phyloP scores from a whole-genome alignment of 306 rosid genomes.

The Oemleria cerasiformis region DNA sequence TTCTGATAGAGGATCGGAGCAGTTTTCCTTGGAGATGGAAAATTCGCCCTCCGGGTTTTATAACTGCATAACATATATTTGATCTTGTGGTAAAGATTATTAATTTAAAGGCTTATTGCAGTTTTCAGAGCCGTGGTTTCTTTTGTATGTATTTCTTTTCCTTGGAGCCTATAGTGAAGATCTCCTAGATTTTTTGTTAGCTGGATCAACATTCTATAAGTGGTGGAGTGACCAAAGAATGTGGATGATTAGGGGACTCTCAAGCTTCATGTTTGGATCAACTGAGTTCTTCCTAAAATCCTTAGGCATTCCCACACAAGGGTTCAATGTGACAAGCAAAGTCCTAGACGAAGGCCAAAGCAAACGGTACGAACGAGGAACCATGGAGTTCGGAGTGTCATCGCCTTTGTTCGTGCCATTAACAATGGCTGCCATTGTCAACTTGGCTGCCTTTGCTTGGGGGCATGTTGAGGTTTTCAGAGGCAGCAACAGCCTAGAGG shows the following conservation, averaged over 20 bases:
- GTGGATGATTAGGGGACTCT: conserved; percentile 39
- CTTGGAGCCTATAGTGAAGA: conserved; percentile 39
- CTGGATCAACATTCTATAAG: conserved; percentile 21
- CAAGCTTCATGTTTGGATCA: conserved; percentile 29
- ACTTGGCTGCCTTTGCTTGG: conserved; percentile 20
- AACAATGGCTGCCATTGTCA: conserved; percentile 29
- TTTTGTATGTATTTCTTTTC: conserved; percentile 32
- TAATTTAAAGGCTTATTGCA: conserved; percentile 1
- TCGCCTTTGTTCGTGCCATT: conserved; percentile 41
- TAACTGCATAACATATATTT: too few species aligned
- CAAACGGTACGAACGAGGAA: conserved; percentile 36
- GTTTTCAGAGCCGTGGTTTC: conserved; percentile 34
- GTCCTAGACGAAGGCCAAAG: conserved; percentile 33
- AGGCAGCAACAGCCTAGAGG: conserved; percentile 11
- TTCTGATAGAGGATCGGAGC: too few species aligned
- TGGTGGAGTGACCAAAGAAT: conserved; percentile 57
- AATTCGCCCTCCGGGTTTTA: too few species aligned
- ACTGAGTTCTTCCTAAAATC: conserved; percentile 25
- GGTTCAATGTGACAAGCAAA: conserved; percentile 47
- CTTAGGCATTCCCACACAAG: conserved; percentile 19
- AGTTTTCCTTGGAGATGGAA: too few species aligned
- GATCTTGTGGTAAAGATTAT: too few species aligned
- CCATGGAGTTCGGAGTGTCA: conserved; percentile 36
- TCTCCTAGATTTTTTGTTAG: conserved; percentile 25
- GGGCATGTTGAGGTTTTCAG: conserved; percentile 11